Evolutionary conservation across 2,329 filamentous ascomycete genomes (phyloP), one percentile per base, ranked within the genome.

Genomic region (Periconia sp.): DNA sequence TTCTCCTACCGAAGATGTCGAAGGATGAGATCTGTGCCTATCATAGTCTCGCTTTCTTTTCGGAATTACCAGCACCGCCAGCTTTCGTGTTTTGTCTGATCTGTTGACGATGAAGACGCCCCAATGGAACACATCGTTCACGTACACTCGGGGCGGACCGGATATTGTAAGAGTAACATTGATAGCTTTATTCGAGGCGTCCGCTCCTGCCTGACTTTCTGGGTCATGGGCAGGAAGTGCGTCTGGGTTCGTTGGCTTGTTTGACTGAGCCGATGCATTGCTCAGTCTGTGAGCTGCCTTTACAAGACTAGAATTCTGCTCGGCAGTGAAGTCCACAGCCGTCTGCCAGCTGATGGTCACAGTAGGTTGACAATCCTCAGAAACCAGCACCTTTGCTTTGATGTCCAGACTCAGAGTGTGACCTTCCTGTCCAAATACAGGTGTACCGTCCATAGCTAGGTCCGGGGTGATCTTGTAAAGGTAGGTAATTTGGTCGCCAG

Each of bases 161-260:
- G 80, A 81, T 61, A 94, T 86, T 28, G 86, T 90, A 72, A 92
- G 83, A 24, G 85, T 89, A 43, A 92, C 81, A 45, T 87, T 87
- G 36, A 88, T 81, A 46, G 86, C 80, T 3, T 36, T 73, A 58
- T 33, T 74, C 7, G 41, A 31, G 19, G 26, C 45, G 6, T 43
- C 46, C 5, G 59, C 63, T 21, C 46, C 54, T 28, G 48, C 48
- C 15, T 46, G 46, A 10, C 37, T 50, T 16, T 54, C 50, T 11
- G 48, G 41, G 19, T 64, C 67, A 19, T 55, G 55, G 3, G 57
- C 40, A 7, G 58, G 52, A 13, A 65, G 54, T 11, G 63, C 48
- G 40, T 68, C 65, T 5, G 66, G 58, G n/a, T 60, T 59, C 3
- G 48, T 35, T 9, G 49, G 23, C 39, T 56, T 68, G 8, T 46